These are phyloP conservation scores for Coemansia sp. DNA, from an alignment of 192 early-diverging fungal genomes.

Conservation along the genomic window DNA sequence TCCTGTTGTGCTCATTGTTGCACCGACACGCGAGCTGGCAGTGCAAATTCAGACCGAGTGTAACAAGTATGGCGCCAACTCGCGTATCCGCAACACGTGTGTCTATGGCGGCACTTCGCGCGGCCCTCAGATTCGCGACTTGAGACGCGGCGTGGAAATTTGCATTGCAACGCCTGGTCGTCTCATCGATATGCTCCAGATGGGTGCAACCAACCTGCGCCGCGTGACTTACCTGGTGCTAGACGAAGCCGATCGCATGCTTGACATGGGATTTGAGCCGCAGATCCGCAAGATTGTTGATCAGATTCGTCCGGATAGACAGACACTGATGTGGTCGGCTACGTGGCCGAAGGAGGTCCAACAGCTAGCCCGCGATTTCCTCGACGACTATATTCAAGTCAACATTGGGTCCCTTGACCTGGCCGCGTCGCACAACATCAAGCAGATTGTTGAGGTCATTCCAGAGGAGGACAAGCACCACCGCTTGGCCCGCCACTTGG, in stretches of 20 bases:
- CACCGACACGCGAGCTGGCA: constrained; percentile 96
- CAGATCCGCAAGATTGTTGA: constrained; percentile 98
- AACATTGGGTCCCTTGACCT: constrained; percentile 93
- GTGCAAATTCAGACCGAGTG: constrained; percentile 96
- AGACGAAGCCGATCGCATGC: constrained; percentile 99
- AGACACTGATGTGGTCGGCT: constrained; percentile 99
- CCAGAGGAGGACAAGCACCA: constrained; percentile 80
- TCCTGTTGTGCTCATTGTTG: constrained; percentile 92
- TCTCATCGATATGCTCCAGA: constrained; percentile 94
- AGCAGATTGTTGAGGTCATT: constrained; percentile 89
- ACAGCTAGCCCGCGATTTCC: constrained; percentile 84
- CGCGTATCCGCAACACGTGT: constrained; percentile 90
- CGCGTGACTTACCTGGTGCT: constrained; percentile 96
- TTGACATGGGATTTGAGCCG: constrained; percentile 99
- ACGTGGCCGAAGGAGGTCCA: constrained; percentile 99
- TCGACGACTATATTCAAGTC: constrained; percentile 93
- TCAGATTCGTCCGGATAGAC: constrained; percentile 95
- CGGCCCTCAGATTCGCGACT: constrained; percentile 86
- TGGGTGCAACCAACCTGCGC: constrained; percentile 83
- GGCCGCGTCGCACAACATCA: constrained; percentile 89
- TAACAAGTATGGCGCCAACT: constrained; percentile 86
- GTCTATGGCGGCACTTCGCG: constrained; percentile 94
- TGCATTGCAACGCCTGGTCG: constrained; percentile 98
- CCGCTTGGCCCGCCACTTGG: constrained; percentile 74
- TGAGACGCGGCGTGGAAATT: constrained; percentile 86